Base-by-base conservation (phyloP, 2,329 filamentous ascomycete species). In the Thielaviopsis ethacetica region DNA sequence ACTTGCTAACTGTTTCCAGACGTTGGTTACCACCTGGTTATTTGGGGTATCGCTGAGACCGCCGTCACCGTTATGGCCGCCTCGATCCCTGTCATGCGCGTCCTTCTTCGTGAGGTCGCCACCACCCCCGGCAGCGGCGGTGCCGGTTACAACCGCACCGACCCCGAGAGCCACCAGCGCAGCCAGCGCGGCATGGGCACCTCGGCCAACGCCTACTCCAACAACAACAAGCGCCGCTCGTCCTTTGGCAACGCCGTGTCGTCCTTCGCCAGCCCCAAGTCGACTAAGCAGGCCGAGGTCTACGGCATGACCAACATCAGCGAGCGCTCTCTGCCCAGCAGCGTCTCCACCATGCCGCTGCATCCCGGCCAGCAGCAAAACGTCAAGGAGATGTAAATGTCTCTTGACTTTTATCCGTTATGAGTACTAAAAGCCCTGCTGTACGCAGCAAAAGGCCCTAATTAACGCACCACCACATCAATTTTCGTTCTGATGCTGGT, bases 61-160 rank as follows among this genome's bases (percentile, higher is more conserved):
- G 54, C 62, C 26, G 54, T 61, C 7, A 65, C 64, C 41, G 59
- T 65, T 30, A 63, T 65, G 57, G 64, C 64, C 27, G 62, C 64
- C 12, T 66, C 63, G 4, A 64, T 66, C 53, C 65, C 65, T 9
- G 60, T 65, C 57, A 61, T 66, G 19, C 62, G 65, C 49, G 61
- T 63, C 27, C 59, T 65, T n/a, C 15, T 63, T 24, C 61, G 61
- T 22, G 59, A 63, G 24, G 61, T 63, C 41, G 56, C 58, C 49
- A 54, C 58, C 44, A 59, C 59, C n/a, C 53, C 54, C 53, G 53
- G 53, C 24, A 55, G 54, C 52, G 52, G 52, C 17, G 55, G 54
- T 26, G 51, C 26, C 34, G 51, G 57, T 24, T 61, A 61, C 59
- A 61, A 61, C 56, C 56, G 56, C 24, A 61, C 55, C 9, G 59